These are phyloP conservation scores for Rehmannia glutinosa DNA, from an alignment of 257 asterid species.

Conservation along the genomic window DNA sequence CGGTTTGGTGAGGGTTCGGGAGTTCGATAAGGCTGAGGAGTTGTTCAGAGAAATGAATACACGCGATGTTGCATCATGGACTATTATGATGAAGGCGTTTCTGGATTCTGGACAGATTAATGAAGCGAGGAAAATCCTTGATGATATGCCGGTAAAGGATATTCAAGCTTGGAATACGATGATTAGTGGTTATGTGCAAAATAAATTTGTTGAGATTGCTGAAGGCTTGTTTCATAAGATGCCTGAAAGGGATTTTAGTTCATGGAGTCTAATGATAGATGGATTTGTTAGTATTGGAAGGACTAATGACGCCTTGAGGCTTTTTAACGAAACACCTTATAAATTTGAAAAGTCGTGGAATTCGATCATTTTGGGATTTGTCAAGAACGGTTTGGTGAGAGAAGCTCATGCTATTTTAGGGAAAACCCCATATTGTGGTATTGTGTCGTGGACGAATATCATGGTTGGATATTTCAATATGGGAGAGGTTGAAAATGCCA, in stretches of 20 bases:
- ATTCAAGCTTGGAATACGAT: conserved; percentile 57
- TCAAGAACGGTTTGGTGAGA: conserved; percentile 36
- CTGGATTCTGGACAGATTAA: conserved; percentile 36
- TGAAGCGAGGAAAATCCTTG: conserved; percentile 49
- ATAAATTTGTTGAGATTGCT: conserved; percentile 33
- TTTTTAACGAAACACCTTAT: conserved; percentile 45
- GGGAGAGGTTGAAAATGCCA: conserved; percentile 40
- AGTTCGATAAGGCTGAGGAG: conserved; percentile 39
- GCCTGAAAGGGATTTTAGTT: conserved; percentile 45
- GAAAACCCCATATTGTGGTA: conserved; percentile 34
- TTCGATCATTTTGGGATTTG: conserved; percentile 37
- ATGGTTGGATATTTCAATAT: conserved; percentile 49
- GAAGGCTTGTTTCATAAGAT: conserved; percentile 61
- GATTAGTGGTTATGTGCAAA: conserved; percentile 42
- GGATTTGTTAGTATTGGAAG: conserved; percentile 37
- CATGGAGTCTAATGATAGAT: conserved; percentile 49
- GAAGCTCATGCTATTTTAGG: conserved; percentile 53
- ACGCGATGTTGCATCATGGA: conserved; percentile 57
- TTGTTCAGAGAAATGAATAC: conserved; percentile 36
- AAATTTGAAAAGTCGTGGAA: conserved; percentile 46
- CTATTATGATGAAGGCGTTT: conserved; percentile 57
- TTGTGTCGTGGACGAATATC: conserved; percentile 51
- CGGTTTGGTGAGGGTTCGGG: conserved; percentile 42
- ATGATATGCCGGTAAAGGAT: conserved; percentile 51
- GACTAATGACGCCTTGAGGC: conserved; percentile 39